Base-by-base conservation (phyloP, 2,329 filamentous ascomycete species). In the Phaeosphaeriaceae sp. region DNA sequence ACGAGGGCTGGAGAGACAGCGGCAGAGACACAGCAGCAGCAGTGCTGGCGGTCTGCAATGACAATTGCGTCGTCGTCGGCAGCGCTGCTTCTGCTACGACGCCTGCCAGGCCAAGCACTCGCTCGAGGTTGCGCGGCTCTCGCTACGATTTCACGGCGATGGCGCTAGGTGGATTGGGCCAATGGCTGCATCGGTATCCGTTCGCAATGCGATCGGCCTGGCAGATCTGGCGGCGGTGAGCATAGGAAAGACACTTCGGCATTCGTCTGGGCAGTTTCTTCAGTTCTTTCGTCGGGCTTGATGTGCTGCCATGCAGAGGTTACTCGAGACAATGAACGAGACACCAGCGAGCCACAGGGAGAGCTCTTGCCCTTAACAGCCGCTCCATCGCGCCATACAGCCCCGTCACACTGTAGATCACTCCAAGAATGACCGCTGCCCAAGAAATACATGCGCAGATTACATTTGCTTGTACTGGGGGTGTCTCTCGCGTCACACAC, bases 171-270 rank as follows among this genome's bases (percentile, higher is more conserved):
- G n/a, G 31, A 3, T 11, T 36, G 6, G 31, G 31, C 31, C 31
- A 36, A 36, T 36, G 31, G 31, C 31, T 36, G n/a, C 19, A 10
- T 7, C 42, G 21, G 21, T 48, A 22, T 21, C 25, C 20, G 21
- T 22, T 10, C 10, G 45, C 11, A 25, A n/a, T n/a, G 22, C 22
- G 22, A n/a, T 11, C 7, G 22, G 20, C 25, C 19, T 40, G 19
- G 13, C 46, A 13, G 19, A 2, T 9, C 13, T 17, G 24, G 10
- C 27, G 19, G 15, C 31, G 42, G 42, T 42, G 51, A 33, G 19
- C 41, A 53, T 53, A 42, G 51, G 51, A 46, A 53, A 46, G 10
- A n/a, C 41, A 45, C 15, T 40, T 20, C 21, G 24, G 41, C 51
- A 47, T 47, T 10, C 17, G 25, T 47, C 13, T 36, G 31, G 6